Evolutionary conservation across 2,329 filamentous ascomycete genomes (phyloP).

Genomic region (Monosporascus ibericus): DNA sequence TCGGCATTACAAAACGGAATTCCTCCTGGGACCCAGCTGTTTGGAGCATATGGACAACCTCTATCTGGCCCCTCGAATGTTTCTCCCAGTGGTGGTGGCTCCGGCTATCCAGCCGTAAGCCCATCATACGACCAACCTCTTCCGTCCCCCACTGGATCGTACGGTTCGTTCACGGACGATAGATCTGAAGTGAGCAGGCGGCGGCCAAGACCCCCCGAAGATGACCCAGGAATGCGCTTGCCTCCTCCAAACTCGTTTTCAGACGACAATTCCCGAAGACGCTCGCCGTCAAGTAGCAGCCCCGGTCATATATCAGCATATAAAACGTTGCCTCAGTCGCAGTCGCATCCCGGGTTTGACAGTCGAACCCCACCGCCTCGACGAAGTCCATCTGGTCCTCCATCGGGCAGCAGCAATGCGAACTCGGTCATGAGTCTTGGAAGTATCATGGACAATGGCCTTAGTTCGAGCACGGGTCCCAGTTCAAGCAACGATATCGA

Average conservation of each 20-base stretch:
- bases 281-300: conserved; percentile 47
- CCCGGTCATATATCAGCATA: conserved; percentile 37
- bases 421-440: conserved; percentile 49
- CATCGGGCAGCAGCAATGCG: conserved; percentile 28
- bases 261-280: conserved; percentile 44
- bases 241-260: conserved; percentile 37
- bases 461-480: conserved; percentile 27
- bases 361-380: conserved; percentile 32
- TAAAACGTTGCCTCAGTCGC: conserved; percentile 23
- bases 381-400: conserved; percentile 31
- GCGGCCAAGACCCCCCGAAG: conserved; percentile 29
- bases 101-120: conserved; percentile 10
- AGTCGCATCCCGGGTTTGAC: conserved; percentile 25
- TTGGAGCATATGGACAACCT: conserved; percentile 53
- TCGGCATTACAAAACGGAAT: conserved; percentile 53
- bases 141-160: conserved; percentile 30
- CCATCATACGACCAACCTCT: conserved; percentile 25
- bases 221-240: conserved; percentile 34
- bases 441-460: conserved; percentile 40
- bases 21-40: conserved; percentile 50
- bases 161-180: conserved; percentile 31
- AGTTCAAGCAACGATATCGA: conserved; percentile 45
- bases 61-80: conserved; percentile 28
- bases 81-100: conserved; percentile 9
- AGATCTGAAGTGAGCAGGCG: conserved; percentile 26